Percentiles rank a stretch among this genome's conserved stretches.
phyloP scores from a whole-genome alignment of 345 rosid species.

The Rhodomyrtus tomentosa region DNA sequence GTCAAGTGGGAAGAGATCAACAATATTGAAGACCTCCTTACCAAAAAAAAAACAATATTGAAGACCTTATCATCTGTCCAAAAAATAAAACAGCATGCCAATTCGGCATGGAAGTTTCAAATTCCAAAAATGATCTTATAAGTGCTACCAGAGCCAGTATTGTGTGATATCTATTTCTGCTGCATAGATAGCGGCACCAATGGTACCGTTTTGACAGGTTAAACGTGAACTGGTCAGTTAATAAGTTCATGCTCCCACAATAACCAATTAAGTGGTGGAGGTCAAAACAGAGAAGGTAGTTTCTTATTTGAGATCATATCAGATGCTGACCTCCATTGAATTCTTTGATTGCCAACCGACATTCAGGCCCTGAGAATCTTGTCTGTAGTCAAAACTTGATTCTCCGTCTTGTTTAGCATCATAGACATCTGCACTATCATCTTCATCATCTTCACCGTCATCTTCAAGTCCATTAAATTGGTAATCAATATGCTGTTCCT shows the following conservation, averaged over 20 bases:
- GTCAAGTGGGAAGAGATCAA: not conserved
- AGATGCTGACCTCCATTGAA: constrained; percentile 56
- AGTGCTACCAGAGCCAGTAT: not conserved
- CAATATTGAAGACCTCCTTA: not conserved
- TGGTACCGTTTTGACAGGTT: not conserved
- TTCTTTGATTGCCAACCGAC: constrained; percentile 38
- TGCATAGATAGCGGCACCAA: not conserved
- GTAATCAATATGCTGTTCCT: constrained; percentile 79
- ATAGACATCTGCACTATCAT: constrained; percentile 25
- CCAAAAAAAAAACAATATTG: not conserved
- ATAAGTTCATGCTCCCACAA: not conserved
- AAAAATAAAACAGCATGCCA: not conserved
- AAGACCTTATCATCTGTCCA: not conserved
- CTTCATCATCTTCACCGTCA: constrained; percentile 44
- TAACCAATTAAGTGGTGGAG: not conserved
- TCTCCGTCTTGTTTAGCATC: constrained; percentile 49
- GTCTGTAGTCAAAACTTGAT: constrained; percentile 71
- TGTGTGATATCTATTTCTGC: not conserved
- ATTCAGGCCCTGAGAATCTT: constrained; percentile 33
- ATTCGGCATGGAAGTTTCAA: not conserved
- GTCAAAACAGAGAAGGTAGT: not conserved
- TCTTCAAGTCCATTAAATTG: constrained; percentile 59
- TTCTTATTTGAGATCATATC: not conserved
- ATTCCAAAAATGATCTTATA: not conserved
- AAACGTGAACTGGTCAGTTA: not conserved